phyloP scores from a whole-genome alignment of 2,329 filamentous ascomycete species.

The Penicillium vulpinum region DNA sequence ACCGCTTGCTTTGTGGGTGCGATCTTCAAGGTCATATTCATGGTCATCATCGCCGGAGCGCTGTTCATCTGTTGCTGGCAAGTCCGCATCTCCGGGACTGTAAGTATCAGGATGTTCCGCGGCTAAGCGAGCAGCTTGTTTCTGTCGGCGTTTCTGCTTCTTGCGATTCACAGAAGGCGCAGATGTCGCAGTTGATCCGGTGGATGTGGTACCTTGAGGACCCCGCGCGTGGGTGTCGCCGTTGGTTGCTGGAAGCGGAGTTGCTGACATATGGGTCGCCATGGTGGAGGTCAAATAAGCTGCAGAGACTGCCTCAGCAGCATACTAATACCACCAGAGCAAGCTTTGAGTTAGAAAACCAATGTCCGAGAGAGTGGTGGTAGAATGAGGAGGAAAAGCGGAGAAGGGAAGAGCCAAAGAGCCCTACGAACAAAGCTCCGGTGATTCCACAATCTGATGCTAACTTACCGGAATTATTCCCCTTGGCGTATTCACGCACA shows the following conservation, averaged over 20 bases:
- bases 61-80: slow-evolving; percentile 28
- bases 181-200: slow-evolving; percentile 12
- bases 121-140: slow-evolving; percentile 71
- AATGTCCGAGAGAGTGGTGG: slow-evolving; percentile 9
- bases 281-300: slow-evolving; percentile 27
- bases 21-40: slow-evolving; percentile 36
- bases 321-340: slow-evolving; percentile 11
- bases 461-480: slow-evolving; percentile 20
- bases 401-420: slow-evolving; percentile 27
- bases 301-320: slow-evolving; percentile 25
- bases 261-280: slow-evolving; percentile 29
- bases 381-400: slow-evolving; percentile 17
- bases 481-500: slow-evolving; percentile 13
- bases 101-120: slow-evolving; percentile 50
- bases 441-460: slow-evolving; percentile 19
- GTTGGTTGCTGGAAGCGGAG: slow-evolving; percentile 31
- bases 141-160: slow-evolving; percentile 90
- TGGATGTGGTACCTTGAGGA: slow-evolving; percentile 20
- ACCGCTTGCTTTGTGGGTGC: slow-evolving; percentile 51
- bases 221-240: slow-evolving; percentile 29
- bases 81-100: slow-evolving; percentile 28
- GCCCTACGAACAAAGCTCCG: slow-evolving; percentile 29
- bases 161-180: slow-evolving; percentile 70
- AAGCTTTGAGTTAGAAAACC: slow-evolving; percentile 2
- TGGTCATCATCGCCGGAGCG: slow-evolving; percentile 33